These are phyloP conservation scores for Thermoascus crustaceus DNA, from an alignment of 2,329 filamentous ascomycete species.

Conservation along the genomic window DNA sequence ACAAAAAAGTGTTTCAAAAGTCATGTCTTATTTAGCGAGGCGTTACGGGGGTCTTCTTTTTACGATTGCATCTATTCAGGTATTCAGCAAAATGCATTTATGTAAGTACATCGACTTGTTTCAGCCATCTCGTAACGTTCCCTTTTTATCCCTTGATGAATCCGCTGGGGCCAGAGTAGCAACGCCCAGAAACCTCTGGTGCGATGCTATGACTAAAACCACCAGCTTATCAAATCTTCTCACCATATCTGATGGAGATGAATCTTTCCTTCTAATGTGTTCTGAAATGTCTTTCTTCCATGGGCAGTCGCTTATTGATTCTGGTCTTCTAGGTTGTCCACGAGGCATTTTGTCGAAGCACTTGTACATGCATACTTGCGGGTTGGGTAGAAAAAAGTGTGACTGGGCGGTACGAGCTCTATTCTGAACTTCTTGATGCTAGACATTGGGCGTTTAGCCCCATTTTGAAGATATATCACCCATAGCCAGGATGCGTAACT, in stretches of 20 bases:
- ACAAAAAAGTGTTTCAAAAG: no score
- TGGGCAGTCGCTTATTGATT: no score
- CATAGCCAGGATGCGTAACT: no score
- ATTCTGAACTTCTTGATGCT: no score
- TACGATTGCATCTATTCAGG: no score
- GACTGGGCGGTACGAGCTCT: no score
- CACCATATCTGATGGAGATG: conserved; percentile 49
- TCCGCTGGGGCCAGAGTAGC: conserved; percentile 47
- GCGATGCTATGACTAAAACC: conserved; percentile 48
- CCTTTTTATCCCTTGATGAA: conserved; percentile 35
- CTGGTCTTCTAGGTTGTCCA: no score
- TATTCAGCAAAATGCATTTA: neutral
- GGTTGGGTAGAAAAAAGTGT: no score
- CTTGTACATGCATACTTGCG: neutral
- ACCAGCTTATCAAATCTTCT: conserved; percentile 61
- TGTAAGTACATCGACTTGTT: conserved; percentile 9
- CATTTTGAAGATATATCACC: no score
- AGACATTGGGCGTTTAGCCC: no score
- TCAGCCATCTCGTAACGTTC: neutral
- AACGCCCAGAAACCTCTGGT: conserved; percentile 23
- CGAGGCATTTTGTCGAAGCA: neutral
- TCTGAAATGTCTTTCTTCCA: no score
- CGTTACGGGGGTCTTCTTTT: conserved; percentile 23
- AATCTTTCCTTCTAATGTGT: conserved; percentile 2
- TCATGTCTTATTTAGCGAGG: conserved; percentile 9